Conservation (phyloP, 768 basidiomycete genomes). For the Sarcomyxa edulis region DNA sequence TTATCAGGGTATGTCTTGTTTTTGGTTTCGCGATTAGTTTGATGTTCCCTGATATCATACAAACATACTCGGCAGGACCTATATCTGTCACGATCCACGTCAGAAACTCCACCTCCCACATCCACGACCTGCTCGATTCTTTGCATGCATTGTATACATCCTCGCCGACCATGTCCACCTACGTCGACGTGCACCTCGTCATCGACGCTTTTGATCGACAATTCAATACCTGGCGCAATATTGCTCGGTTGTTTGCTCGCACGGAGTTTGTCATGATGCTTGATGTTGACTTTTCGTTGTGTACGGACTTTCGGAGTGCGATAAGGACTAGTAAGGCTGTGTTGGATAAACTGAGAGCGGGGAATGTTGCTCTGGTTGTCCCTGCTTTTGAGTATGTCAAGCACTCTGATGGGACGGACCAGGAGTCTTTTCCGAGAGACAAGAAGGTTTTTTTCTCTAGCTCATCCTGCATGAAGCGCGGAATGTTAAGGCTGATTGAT, state of each 20-base stretch:
- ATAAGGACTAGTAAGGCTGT: slow-evolving; percentile 39
- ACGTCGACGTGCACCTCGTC: slow-evolving; percentile 84
- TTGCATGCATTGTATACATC: slow-evolving; percentile 65
- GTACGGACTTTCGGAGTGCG: slow-evolving; percentile 70
- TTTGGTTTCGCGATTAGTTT: not conserved
- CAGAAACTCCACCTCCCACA: slow-evolving; percentile 40
- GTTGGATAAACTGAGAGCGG: slow-evolving; percentile 47
- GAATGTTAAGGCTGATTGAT: slow-evolving; percentile 4
- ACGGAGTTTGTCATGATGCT: slow-evolving; percentile 88
- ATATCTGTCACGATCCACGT: slow-evolving; percentile 83
- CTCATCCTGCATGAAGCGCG: no score
- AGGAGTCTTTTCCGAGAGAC: slow-evolving; percentile 54
- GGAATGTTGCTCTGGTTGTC: slow-evolving; percentile 68
- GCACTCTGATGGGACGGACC: slow-evolving; percentile 58
- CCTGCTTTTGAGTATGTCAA: slow-evolving; percentile 81
- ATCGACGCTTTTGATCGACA: slow-evolving; percentile 78
- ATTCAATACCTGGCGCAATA: slow-evolving; percentile 89
- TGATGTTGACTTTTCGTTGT: slow-evolving; percentile 83
- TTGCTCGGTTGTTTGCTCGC: slow-evolving; percentile 77
- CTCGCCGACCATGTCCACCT: slow-evolving; percentile 56
- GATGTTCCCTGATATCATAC: not conserved
- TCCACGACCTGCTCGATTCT: slow-evolving; percentile 48
- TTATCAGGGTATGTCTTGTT: slow-evolving; percentile 56
- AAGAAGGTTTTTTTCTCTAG: slow-evolving; percentile 56
- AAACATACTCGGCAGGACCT: slow-evolving; percentile 46